These are phyloP conservation scores for Brasilioporus rufonigricans DNA, from an alignment of 768 basidiomycete genomes.

Conservation along the genomic window DNA sequence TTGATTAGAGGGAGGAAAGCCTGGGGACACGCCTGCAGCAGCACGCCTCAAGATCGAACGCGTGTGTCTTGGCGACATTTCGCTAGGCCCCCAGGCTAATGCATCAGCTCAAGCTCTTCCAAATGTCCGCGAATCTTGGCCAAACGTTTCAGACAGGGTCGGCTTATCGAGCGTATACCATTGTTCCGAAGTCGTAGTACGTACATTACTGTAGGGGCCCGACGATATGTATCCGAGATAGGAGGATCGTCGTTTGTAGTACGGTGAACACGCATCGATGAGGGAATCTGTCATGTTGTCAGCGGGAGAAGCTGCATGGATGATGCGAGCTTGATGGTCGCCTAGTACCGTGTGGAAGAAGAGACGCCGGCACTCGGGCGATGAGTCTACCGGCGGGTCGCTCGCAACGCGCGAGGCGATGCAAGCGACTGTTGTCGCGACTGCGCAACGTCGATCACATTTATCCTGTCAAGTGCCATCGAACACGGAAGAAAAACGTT, in stretches of 20 bases:
- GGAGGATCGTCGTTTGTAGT: constrained; percentile 8
- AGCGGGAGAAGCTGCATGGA: background rate
- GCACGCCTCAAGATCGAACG: background rate
- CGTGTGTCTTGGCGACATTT: too few relatives aligned
- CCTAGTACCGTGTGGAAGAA: background rate
- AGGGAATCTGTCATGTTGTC: background rate
- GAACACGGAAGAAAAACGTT: background rate
- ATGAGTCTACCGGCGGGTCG: background rate
- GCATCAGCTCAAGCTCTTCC: too few relatives aligned
- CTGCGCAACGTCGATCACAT: background rate
- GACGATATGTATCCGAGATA: background rate
- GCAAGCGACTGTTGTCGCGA: background rate
- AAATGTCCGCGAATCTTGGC: constrained; percentile 1
- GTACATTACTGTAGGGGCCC: background rate
- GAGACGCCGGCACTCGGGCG: background rate
- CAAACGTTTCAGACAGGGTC: background rate
- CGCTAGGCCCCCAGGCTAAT: too few relatives aligned
- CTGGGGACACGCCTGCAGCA: background rate
- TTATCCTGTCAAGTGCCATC: background rate
- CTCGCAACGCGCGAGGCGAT: constrained; percentile 3
- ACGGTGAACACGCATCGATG: background rate
- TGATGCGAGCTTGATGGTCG: background rate
- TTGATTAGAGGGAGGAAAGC: background rate
- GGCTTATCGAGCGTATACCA: background rate
- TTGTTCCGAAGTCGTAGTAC: background rate